These are phyloP conservation scores for Litchi chinensis DNA, from an alignment of 345 rosid genomes.

Conservation along the genomic window DNA sequence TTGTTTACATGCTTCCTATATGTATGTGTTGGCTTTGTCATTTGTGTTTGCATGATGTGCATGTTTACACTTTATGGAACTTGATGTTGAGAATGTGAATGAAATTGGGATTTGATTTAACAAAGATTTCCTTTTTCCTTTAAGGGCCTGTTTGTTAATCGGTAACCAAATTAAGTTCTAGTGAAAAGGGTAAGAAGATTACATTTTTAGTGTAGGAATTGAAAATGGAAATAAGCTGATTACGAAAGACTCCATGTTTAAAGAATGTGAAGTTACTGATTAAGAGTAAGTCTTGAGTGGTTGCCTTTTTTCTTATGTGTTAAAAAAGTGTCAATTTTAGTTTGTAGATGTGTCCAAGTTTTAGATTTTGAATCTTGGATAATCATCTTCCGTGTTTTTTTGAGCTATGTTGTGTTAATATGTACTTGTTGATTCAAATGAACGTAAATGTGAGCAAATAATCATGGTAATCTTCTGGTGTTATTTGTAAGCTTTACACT, in stretches of 20 bases:
- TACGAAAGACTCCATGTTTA: not conserved
- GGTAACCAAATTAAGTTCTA: not conserved
- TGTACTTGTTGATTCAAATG: not conserved
- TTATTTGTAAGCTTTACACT: conserved; percentile 6
- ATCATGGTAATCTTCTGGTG: not conserved
- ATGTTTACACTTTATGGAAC: too few relatives aligned
- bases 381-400: not conserved
- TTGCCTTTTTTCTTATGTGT: not conserved
- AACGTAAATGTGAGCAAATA: not conserved
- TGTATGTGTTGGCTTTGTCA: not conserved
- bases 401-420: not conserved
- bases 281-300: not conserved
- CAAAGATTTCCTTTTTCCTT: not conserved
- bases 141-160: not conserved
- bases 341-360: not conserved
- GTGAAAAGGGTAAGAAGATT: not conserved
- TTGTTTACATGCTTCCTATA: not conserved
- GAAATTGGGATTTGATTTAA: not conserved
- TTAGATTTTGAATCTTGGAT: not conserved
- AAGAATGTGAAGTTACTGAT: not conserved
- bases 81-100: not conserved
- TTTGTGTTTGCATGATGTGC: not conserved
- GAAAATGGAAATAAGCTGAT: not conserved
- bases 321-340: not conserved
- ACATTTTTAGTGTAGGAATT: not conserved